Conservation (phyloP, 108 stramenopile genomes). For the Nitzschia sp. region DNA sequence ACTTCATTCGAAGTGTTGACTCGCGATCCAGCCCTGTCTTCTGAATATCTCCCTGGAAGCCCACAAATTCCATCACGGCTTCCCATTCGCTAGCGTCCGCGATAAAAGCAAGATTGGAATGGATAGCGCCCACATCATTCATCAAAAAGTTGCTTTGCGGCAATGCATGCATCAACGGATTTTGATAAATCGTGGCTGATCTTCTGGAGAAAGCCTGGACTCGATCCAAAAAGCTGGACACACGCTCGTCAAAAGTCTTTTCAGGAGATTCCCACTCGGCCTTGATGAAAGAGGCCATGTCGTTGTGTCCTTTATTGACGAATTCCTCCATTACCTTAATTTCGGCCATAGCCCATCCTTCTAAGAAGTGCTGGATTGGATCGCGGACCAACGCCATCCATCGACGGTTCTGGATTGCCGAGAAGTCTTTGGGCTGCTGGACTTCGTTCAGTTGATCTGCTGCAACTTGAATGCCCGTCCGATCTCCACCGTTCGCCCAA, state of each 20-base stretch:
- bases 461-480: background rate
- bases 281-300: background rate
- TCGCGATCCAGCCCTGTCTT: background rate
- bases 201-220: background rate
- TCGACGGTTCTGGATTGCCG: background rate
- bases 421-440: background rate
- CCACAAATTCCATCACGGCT: constrained; percentile 10
- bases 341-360: constrained; percentile 12
- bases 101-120: constrained; percentile 4
- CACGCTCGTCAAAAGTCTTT: constrained; percentile 9
- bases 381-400: constrained; percentile 24
- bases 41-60: background rate
- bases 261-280: constrained; percentile 4
- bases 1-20: background rate
- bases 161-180: constrained; percentile 18
- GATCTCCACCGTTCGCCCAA: constrained; percentile 1
- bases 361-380: constrained; percentile 9
- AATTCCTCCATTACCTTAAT: background rate
- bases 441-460: background rate
- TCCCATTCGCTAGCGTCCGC: constrained; percentile 8
- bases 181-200: background rate
- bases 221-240: constrained; percentile 11
- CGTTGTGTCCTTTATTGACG: background rate
- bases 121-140: background rate
- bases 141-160: constrained; percentile 21